Evolutionary conservation across 1,284 basidiomycete genomes (phyloP), one percentile per base, ranked within the genome.

Genomic region (Ceratobasidium papillatum): DNA sequence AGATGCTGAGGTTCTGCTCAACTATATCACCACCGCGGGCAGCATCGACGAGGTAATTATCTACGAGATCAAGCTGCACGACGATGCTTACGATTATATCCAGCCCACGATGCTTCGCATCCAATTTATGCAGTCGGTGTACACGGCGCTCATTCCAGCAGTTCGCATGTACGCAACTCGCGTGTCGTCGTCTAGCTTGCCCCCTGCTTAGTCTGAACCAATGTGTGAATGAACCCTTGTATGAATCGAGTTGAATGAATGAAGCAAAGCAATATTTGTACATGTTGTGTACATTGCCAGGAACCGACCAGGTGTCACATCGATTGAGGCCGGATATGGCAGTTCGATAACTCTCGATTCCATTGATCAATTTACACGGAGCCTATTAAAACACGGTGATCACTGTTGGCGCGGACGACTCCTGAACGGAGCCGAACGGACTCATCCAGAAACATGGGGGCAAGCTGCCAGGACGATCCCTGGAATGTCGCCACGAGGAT

Each of bases 71-170:
- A 25, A 25, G n/a, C 36, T 61, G 34, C 5, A 38, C 34, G 38
- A 41, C 36, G 34, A n/a, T 61, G 36, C 34, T 41, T 11, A 54
- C 51, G 14, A 43, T 61, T 17, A 9, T 38, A 41, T 61, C 34
- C 17, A 61, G 59, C 17, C 34, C 32, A 61, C 22, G 12, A 25
- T 41, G n/a, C n/a, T 12, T 9, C 59, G 59, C 22, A 27, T 61
- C 41, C 59, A 61, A n/a, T 27, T 61, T 27, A 61, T 61, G 59
- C 19, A 61, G 36, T 9, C 59, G n/a, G 38, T 41, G 22, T 61
- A 61, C 36, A 38, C 17, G n/a, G 59, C 59, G 5, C 34, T 61
- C 14, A 61, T 61, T 3, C 34, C 36, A n/a, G 59, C 19, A 41
- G 8, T 61, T 27, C 34, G 38, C 19, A 22, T 41, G 36, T 61